A percentile compares a stretch with the other conserved stretches of the same genome.
These are phyloP conservation scores for Colletotrichum neosansevieriae DNA, from an alignment of 2,329 filamentous ascomycete genomes.

Conservation along the genomic window DNA sequence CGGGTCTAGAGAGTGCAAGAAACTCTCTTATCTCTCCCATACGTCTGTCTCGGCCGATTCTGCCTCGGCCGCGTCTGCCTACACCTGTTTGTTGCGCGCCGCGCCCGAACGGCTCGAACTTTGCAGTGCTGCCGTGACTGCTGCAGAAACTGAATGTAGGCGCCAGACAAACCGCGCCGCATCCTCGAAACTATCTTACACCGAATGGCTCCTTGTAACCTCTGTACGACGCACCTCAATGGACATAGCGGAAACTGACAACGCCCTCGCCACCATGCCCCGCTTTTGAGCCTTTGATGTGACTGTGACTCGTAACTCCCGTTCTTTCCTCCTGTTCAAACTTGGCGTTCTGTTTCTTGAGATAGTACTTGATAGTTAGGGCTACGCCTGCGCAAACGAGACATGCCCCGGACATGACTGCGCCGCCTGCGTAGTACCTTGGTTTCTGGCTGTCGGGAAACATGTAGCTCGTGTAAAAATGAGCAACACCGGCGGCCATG, in stretches of 20 bases:
- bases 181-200: background rate
- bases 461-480: conserved; percentile 49
- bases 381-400: conserved; percentile 43
- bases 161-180: too few species aligned
- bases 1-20: too few species aligned
- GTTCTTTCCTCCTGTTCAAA: conserved; percentile 43
- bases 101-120: too few species aligned
- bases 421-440: conserved; percentile 46
- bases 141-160: background rate
- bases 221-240: background rate
- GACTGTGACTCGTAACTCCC: conserved; percentile 23
- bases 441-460: conserved; percentile 48
- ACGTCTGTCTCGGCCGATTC: too few species aligned
- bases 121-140: too few species aligned
- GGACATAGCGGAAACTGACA: conserved; percentile 24
- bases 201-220: background rate
- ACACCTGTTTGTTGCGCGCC: too few species aligned
- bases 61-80: too few species aligned
- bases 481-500: conserved; percentile 42
- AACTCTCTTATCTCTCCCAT: too few species aligned
- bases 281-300: conserved; percentile 19
- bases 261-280: conserved; percentile 20
- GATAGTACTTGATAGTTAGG: conserved; percentile 47
- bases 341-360: conserved; percentile 43
- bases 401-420: conserved; percentile 45